Evolutionary conservation across 179 eudicot genomes (phyloP).

Genomic region (Patellifolia procumbens): DNA sequence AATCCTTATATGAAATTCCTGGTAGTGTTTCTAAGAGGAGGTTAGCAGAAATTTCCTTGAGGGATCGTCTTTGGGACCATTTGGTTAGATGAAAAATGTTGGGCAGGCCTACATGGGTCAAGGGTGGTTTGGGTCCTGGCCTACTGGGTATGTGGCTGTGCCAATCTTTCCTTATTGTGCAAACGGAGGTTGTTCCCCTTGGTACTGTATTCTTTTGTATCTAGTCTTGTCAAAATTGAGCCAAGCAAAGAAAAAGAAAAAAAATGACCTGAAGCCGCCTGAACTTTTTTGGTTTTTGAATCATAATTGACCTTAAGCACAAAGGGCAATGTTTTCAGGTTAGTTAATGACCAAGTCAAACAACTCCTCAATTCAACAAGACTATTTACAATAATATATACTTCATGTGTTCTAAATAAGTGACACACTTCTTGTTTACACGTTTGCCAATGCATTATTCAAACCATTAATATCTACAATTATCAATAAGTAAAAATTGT

Average conservation of each 20-base stretch:
- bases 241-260: not conserved
- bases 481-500: no score
- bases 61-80: no score
- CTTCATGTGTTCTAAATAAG: not conserved
- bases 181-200: not conserved
- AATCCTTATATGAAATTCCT: no score
- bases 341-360: not conserved
- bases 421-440: no score
- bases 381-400: not conserved
- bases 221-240: not conserved
- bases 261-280: not conserved
- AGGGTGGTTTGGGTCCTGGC: no score
- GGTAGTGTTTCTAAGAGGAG: no score
- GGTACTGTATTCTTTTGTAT: not conserved
- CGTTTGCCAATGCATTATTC: no score
- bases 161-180: not conserved
- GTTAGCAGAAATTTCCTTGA: no score
- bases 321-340: not conserved
- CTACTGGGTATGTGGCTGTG: not conserved
- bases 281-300: not conserved
- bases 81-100: not conserved
- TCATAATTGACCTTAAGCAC: not conserved
- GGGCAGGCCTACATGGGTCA: not conserved
- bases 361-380: not conserved
- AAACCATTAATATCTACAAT: no score